phyloP scores from a whole-genome alignment of 495 filamentous ascomycete genomes.

The Penicillium crystallinum region DNA sequence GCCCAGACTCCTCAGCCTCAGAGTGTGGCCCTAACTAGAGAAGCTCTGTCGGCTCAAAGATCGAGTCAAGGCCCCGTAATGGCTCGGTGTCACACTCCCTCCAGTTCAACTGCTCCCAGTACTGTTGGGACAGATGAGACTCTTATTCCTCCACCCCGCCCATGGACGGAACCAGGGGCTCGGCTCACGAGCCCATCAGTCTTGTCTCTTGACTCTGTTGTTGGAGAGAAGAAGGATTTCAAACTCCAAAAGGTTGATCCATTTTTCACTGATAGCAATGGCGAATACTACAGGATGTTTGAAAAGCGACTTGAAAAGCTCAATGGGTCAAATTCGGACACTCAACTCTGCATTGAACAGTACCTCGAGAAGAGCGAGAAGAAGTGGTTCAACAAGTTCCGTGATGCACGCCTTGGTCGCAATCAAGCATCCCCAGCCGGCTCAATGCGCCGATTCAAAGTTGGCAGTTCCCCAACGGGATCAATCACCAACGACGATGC shows the following conservation, averaged over 20 bases:
- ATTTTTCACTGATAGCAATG: slow-evolving; percentile 64
- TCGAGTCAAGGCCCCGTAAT: slow-evolving; percentile 28
- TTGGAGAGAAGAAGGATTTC: slow-evolving; percentile 58
- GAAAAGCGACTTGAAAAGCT: slow-evolving; percentile 56
- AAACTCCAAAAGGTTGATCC: slow-evolving; percentile 65
- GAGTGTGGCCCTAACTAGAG: slow-evolving; percentile 15
- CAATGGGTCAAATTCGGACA: slow-evolving; percentile 52
- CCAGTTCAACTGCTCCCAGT: slow-evolving; percentile 24
- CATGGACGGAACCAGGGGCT: slow-evolving; percentile 32
- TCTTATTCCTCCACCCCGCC: slow-evolving; percentile 26
- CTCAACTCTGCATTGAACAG: slow-evolving; percentile 61
- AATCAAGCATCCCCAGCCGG: slow-evolving; percentile 40
- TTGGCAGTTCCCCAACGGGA: slow-evolving; percentile 26
- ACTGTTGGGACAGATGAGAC: slow-evolving; percentile 41
- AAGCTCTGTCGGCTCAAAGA: slow-evolving; percentile 20
- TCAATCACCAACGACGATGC: slow-evolving; percentile 37
- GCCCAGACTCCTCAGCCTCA: slow-evolving; percentile 9
- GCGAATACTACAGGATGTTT: slow-evolving; percentile 56
- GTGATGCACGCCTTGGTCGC: slow-evolving; percentile 51
- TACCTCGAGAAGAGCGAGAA: slow-evolving; percentile 65
- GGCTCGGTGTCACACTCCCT: slow-evolving; percentile 16
- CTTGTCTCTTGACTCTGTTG: slow-evolving; percentile 49
- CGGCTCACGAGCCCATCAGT: slow-evolving; percentile 44
- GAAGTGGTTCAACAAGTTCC: slow-evolving; percentile 62
- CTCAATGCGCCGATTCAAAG: slow-evolving; percentile 35